Conservation (phyloP, 441 rosid species). For the Melastoma candidum region DNA sequence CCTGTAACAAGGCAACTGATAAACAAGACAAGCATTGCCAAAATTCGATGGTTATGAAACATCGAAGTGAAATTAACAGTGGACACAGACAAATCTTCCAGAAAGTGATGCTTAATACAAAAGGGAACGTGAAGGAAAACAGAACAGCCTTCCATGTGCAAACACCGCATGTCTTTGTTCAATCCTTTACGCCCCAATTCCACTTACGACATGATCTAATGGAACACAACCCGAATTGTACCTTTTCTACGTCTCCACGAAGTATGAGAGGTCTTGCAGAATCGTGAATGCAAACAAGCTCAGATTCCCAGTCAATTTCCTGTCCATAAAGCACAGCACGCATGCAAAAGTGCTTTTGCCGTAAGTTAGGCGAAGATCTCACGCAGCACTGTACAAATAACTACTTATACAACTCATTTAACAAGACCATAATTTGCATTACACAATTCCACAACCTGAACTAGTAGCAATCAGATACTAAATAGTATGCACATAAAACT, state of each 20-base stretch:
- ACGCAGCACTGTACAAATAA: no score
- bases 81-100: no score
- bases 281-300: conserved; percentile 92
- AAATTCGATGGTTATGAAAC: neutral
- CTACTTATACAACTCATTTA: no score
- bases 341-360: neutral
- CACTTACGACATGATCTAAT: no score
- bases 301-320: conserved; percentile 54
- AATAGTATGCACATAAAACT: no score
- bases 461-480: no score
- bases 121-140: neutral
- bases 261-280: conserved; percentile 84
- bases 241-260: conserved; percentile 66
- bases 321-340: conserved; percentile 15
- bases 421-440: no score
- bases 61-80: neutral
- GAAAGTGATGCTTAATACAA: neutral
- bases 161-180: neutral
- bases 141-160: neutral
- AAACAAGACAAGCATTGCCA: neutral
- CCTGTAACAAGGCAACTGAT: conserved; percentile 35
- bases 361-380: no score
- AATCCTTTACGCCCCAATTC: no score
- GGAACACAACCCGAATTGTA: conserved; percentile 10
- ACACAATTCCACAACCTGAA: no score